These are phyloP conservation scores for Solanum sitiens DNA, from an alignment of 257 asterid genomes.

Conservation along the genomic window DNA sequence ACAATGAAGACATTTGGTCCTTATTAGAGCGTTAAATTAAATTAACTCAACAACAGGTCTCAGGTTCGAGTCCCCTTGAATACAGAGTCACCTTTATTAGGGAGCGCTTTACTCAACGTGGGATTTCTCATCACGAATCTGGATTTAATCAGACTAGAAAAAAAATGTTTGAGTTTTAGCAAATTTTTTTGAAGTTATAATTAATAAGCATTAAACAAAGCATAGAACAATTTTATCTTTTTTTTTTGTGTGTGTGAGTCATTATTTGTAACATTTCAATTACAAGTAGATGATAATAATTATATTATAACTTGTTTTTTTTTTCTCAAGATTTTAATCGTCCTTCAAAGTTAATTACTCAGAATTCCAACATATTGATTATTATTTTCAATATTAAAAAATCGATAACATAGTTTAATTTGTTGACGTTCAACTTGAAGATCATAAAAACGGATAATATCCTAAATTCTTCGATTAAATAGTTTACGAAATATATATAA, in stretches of 20 bases:
- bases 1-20: not conserved
- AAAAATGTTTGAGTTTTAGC: not conserved
- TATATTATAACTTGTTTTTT: not conserved
- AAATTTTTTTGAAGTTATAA: not conserved
- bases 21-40: not conserved
- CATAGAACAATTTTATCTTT: not conserved
- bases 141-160: fast-evolving
- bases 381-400: not conserved
- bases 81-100: fast-evolving
- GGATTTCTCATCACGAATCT: fast-evolving
- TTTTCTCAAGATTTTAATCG: not conserved
- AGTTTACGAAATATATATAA: too few species aligned
- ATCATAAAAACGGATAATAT: not conserved
- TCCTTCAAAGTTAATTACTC: not conserved
- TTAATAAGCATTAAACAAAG: not conserved
- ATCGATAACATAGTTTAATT: not conserved
- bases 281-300: not conserved
- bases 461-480: too few species aligned
- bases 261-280: not conserved
- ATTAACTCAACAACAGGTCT: not conserved
- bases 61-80: too few species aligned
- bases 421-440: not conserved
- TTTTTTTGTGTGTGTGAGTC: not conserved
- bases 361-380: not conserved
- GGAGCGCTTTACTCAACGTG: too few species aligned